Percentiles rank a stretch among this genome's conserved stretches.
Evolutionary conservation across 208 protist genomes (phyloP).

Genomic region (Naegleria gruberi): DNA sequence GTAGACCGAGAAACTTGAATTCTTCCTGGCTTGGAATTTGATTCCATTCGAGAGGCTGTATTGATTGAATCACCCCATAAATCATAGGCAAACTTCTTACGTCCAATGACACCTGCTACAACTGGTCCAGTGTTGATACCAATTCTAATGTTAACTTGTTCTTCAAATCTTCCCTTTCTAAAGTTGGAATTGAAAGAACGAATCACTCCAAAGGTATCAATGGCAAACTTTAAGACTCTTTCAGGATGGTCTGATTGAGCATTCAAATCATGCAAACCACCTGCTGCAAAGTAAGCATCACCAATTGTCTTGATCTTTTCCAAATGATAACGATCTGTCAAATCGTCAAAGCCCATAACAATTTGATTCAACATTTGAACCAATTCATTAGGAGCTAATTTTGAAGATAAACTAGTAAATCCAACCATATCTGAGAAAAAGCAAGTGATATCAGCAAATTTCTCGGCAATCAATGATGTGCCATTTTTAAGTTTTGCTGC

Average conservation of each 20-base stretch:
- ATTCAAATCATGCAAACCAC: neutral
- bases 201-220: neutral
- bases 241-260: neutral
- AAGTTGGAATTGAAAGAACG: neutral
- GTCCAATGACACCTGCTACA: neutral
- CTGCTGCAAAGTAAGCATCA: constrained; percentile 23
- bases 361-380: neutral
- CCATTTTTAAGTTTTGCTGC: neutral
- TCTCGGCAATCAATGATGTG: neutral
- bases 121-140: neutral
- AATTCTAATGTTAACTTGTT: constrained; percentile 15
- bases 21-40: neutral
- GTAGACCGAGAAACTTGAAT: neutral
- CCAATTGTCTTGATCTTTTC: constrained; percentile 33
- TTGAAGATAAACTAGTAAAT: constrained; percentile 40
- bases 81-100: constrained; percentile 1
- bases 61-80: neutral
- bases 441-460: neutral
- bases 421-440: neutral
- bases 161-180: neutral
- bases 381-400: constrained; percentile 23
- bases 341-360: constrained; percentile 17
- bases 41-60: neutral
- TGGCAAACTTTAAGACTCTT: neutral
- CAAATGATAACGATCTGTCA: neutral